Evolutionary conservation across 495 filamentous ascomycete genomes (phyloP), one percentile per base, ranked within the genome.

Genomic region (Hypoxylon fuscum): DNA sequence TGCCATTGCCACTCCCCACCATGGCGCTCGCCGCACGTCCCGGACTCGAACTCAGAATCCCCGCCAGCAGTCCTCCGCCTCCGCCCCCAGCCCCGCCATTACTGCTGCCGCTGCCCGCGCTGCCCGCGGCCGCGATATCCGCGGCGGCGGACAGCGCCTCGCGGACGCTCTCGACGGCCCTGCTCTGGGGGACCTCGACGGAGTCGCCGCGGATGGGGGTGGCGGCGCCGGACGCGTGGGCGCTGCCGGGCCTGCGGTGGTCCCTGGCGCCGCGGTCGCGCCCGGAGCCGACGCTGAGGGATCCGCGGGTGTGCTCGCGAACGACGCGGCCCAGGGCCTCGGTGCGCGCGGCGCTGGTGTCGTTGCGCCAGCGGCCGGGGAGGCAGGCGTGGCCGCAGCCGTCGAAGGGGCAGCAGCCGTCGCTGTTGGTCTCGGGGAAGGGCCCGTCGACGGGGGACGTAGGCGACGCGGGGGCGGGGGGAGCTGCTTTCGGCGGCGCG

Each of bases 371-470:
- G 3, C 79, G 79, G 0, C 88, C 86, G 1, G 89, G 86, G 4
- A 88, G 79, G 59, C 90, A 93, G 48, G 88, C 87, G 61, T 91
- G 89, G 22, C 86, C 79, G 68, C 90, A 93, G 6, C 88, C 89
- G 37, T 87, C 82, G 18, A 88, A 82, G 12, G 90, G 87, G 68
- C 90, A 93, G 43, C 80, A 87, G n/a, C 90, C 89, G 55, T 87
- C 88, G 54, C 81, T 86, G 18, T 72, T 67, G 2, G 69, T 72
- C 37, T 69, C 66, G 2, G 69, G 69, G 22, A 80, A 79, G 12
- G 79, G 76, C 14, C 73, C 55, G 34, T 82, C 82, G 40, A 68
- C 46, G 4, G 55, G 22, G 21, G 32, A 66, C 20, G 57, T 55
- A 0, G 43, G 44, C 1, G 48, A 57, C 9, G 10, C 34, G 2